Conservation (phyloP, 163 green algal genomes). For the Chlamydomonas reinhardtii region DNA sequence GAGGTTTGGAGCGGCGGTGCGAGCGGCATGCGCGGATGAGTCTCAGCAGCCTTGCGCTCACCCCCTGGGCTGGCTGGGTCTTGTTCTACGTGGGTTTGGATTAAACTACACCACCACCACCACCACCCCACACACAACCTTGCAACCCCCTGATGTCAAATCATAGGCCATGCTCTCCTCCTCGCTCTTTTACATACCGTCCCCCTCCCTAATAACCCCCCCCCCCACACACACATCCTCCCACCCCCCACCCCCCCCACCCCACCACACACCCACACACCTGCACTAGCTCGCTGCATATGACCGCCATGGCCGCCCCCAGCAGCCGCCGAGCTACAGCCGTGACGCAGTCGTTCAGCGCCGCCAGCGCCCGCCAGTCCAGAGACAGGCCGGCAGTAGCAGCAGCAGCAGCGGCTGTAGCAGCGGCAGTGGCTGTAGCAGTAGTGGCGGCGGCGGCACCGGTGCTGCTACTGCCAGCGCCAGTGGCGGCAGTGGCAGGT, state of each 20-base stretch:
- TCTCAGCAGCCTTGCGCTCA: too few species aligned
- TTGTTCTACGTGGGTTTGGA: too few species aligned
- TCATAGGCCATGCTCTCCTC: too few species aligned
- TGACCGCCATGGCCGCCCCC: not conserved
- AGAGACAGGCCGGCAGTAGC: not conserved
- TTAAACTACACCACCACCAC: too few species aligned
- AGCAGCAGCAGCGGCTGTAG: too few species aligned
- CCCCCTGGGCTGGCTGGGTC: too few species aligned
- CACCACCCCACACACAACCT: too few species aligned
- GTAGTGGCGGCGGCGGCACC: not conserved
- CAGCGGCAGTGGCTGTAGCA: not conserved
- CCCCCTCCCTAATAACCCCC: too few species aligned
- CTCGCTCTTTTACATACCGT: too few species aligned
- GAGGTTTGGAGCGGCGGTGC: too few species aligned
- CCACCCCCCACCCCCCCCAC: not conserved
- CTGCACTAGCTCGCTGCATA: constrained; percentile 27
- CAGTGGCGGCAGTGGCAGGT: not conserved
- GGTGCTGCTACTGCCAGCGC: not conserved
- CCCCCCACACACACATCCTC: not conserved
- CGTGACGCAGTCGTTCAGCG: constrained; percentile 23
- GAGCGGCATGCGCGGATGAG: too few species aligned
- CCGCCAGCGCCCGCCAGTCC: constrained; percentile 18
- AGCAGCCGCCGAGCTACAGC: constrained; percentile 29
- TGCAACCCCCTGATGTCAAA: too few species aligned
- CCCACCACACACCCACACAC: not conserved